Evolutionary conservation across 306 rosid genomes (phyloP).

Genomic region (Lupinus albus): DNA sequence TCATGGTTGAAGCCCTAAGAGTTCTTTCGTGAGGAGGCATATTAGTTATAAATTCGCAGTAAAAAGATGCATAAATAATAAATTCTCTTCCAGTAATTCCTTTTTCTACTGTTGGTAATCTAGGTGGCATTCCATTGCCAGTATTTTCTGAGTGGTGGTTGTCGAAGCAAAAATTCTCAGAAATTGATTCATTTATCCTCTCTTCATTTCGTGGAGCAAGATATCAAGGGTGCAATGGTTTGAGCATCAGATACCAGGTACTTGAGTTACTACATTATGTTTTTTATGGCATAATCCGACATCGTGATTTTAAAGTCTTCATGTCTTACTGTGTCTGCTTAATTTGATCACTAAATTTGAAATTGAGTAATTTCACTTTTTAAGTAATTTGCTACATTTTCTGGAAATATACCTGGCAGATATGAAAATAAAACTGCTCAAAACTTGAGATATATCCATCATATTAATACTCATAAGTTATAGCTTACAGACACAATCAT

Average conservation of each 20-base stretch:
- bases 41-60: neutral
- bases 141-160: constrained; percentile 98
- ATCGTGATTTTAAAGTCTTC: constrained; percentile 24
- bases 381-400: constrained; percentile 4
- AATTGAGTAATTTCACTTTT: constrained; percentile 20
- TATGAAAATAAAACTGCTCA: neutral
- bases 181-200: constrained; percentile 78
- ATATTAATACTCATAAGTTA: neutral
- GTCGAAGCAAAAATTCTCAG: constrained; percentile 75
- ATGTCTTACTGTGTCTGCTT: constrained; percentile 3
- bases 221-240: constrained; percentile 78
- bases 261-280: constrained; percentile 18
- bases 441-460: neutral
- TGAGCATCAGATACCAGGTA: constrained; percentile 93
- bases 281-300: neutral
- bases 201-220: constrained; percentile 72
- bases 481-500: neutral
- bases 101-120: constrained; percentile 33
- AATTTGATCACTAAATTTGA: constrained; percentile 28
- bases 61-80: constrained; percentile 16
- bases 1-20: neutral
- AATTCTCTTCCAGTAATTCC: constrained; percentile 9
- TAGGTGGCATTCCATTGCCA: constrained; percentile 89
- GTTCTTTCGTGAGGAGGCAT: neutral
- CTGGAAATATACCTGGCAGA: constrained; percentile 6